Evolutionary conservation across 192 early-diverging fungal genomes (phyloP), one percentile per base, ranked within the genome.

Genomic region (Backusella westeae): DNA sequence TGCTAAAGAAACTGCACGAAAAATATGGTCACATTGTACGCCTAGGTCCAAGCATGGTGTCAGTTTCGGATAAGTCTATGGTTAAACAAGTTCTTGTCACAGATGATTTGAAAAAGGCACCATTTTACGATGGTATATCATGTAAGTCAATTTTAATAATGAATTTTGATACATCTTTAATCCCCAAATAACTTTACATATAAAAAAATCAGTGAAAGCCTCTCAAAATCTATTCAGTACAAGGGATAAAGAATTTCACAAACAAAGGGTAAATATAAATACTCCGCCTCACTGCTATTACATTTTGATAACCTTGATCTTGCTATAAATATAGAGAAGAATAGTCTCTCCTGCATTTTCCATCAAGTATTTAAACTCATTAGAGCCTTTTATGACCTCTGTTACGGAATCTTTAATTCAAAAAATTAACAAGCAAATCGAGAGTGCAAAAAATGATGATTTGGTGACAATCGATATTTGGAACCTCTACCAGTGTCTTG

Each of bases 281-380:
- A 44, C 10, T 44, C 3, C 15, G 15, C 15, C 14, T 44, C 42
- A 17, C 42, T 44, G 14, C 4, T 44, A 19, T 44, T 44, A 44
- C 42, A 15, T 17, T 44, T 44, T 44, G 42, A 4, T 44, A 44
- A 19, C 42, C 12, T 44, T 44, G 42, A 5, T 17, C 12, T 44
- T 44, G 42, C 1, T 44, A 17, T 44, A 14, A 42, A 38, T 36
- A 15, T 82, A 87, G 85, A 49, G 88, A 75, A 84, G 82, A 35
- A 53, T 83, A 1, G 67, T 89, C 9, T 76, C 86, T 0, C 86
- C 86, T 34, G 83, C 85, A 32, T 88, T 88, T 53, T 80, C 82
- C 10, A 59, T 87, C 44, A 71, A 79, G 35, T 85, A 87, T 68
- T 75, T 87, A n/a, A 72, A 80, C 21, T 83, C 81, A 14, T 75